A percentile compares a stretch with the other conserved stretches of the same genome.
These are phyloP conservation scores for Aspergillus carlsbadensis DNA, from an alignment of 495 filamentous ascomycete species.

Conservation along the genomic window DNA sequence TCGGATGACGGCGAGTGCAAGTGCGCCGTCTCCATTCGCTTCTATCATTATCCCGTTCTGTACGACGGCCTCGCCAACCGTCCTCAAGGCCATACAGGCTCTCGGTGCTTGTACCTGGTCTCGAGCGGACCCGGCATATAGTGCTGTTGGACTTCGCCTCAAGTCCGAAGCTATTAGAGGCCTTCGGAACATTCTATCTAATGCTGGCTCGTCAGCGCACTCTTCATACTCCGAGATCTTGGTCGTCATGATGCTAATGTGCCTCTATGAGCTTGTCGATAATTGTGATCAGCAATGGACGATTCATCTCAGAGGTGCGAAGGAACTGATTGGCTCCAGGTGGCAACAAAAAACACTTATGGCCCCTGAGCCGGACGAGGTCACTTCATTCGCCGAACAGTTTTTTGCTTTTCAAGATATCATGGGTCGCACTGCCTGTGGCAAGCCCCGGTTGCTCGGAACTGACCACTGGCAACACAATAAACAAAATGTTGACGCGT, in stretches of 20 bases:
- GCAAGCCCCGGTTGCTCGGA: conserved; percentile 38
- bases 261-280: conserved; percentile 47
- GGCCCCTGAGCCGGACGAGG: conserved; percentile 23
- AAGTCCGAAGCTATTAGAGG: conserved; percentile 40
- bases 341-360: conserved; percentile 23
- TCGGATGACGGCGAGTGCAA: conserved; percentile 39
- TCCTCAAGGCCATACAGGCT: conserved; percentile 41
- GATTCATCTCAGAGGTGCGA: conserved; percentile 44
- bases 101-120: conserved; percentile 41
- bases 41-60: conserved; percentile 42
- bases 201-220: conserved; percentile 23
- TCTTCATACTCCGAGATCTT: conserved; percentile 38
- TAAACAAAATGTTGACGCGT: conserved; percentile 36
- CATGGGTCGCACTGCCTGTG: conserved; percentile 48
- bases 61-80: conserved; percentile 34
- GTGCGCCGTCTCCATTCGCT: conserved; percentile 39
- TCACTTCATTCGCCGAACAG: conserved; percentile 39
- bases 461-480: conserved; percentile 43
- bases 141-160: conserved; percentile 32
- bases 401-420: conserved; percentile 52
- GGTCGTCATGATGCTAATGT: conserved; percentile 48
- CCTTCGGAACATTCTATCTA: conserved; percentile 35
- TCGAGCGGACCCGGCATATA: conserved; percentile 29
- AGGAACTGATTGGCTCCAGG: conserved; percentile 41
- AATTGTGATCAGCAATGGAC: conserved; percentile 46